Base-by-base conservation (phyloP, 2,329 filamentous ascomycete genomes). In the Alternaria novae-zelandiae region DNA sequence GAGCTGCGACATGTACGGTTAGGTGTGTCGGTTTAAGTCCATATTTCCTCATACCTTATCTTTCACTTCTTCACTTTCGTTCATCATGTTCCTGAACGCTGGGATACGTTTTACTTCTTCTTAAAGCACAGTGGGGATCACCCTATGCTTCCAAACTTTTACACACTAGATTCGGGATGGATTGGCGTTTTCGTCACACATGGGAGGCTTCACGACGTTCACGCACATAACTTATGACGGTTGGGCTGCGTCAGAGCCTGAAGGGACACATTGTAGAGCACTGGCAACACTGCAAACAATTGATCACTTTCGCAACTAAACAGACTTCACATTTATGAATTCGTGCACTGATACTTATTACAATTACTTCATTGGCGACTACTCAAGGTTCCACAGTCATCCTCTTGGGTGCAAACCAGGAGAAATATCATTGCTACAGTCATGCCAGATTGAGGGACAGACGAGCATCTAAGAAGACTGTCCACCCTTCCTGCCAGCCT, bases 401-500 rank as follows among this genome's bases (percentile, higher is more conserved):
- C 54, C 32, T 58, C n/a, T 58, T 30, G 46, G 30, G 32, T 21
- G 30, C 17, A n/a, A 58, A 28, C 10, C 44, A 26, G 13, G 20
- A 54, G 50, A 28, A 36, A 54, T 41, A 17, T 41, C 50, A 13
- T 41, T 17, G 20, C 13, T 23, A 54, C 17, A 54, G 5, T 6
- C 26, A 2, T 20, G n/a, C 20, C 12, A 50, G n/a, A 21, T n/a
- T 20, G 15, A 30, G 26, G 12, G n/a, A 20, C 17, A 13, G 25
- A 30, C 1, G 26, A 21, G 20, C n/a, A 10, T 28, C 26, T 32
- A 66, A 44, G 65, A 66, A 3, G 60, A 21, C 36, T 55, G 58
- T 56, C 86, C 86, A 4, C 86, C 86, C 78, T 87, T 88, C 30
- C 80, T 78, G 3, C 86, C 86, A 17, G 86, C 86, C 73, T 87